Evolutionary conservation across 2,329 filamentous ascomycete species (phyloP), one percentile per base, ranked within the genome.

Genomic region (Fusarium sororula): DNA sequence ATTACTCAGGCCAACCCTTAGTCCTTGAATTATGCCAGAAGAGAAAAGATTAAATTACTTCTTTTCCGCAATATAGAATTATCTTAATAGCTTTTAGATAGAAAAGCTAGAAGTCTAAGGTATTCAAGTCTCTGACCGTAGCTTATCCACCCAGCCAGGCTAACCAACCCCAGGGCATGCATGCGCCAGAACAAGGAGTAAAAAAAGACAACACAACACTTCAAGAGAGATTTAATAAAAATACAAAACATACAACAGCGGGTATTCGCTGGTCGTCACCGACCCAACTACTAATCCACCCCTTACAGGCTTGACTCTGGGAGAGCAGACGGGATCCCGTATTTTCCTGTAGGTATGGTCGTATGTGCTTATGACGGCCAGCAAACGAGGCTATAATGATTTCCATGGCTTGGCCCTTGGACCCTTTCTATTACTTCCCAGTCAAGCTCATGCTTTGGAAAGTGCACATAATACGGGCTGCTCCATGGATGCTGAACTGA

Each of bases 341-440:
- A 51, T 35, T 35, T 51, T 53, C 50, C 32, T 24, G 50, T 26
- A 53, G 50, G 50, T 53, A 53, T 53, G 32, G 50, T 53, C 50
- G 50, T 53, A 53, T 53, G 50, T 53, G 17, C 8, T 37, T 12
- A 0, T 5, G 5, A 18, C 0, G 0, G 1, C 22, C 5, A 50
- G 2, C 11, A 18, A 13, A 10, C 3, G 2, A 8, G 7, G 0
- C 7, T 32, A 50, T 32, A 50, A 0, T 1, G 4, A 4, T 15
- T 3, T 5, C 1, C 10, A 9, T 5, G 13, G 22, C 6, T 42
- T 8, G 22, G 9, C 3, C 41, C 18, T n/a, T 18, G n/a, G 11
- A 7, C 11, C 17, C 24, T 12, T 45, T 45, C 17, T 26, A 26
- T 45, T 20, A 17, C 42, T 45, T 13, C 17, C 17, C 5, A 45